Conservation (phyloP, 352 stramenopile genomes). For the Phytophthora chlamydospora region DNA sequence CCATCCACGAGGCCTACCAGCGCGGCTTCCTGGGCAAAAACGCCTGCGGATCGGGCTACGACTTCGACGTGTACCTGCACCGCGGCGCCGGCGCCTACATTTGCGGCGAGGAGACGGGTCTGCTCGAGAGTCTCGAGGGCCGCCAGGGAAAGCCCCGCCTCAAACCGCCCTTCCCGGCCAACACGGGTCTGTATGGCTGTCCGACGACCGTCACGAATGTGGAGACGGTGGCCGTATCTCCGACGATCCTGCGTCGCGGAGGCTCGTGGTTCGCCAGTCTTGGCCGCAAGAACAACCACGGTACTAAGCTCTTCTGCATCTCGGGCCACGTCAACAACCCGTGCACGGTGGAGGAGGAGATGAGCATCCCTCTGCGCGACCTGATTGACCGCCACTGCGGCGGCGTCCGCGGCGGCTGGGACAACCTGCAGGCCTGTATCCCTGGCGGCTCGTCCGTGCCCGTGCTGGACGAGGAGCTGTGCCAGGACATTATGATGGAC, state of each 20-base stretch:
- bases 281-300: slow-evolving; percentile 98
- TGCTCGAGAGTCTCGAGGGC: slow-evolving; percentile 98
- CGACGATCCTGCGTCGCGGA: slow-evolving; percentile 98
- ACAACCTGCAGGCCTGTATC: slow-evolving; percentile 99
- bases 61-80: slow-evolving; percentile 99
- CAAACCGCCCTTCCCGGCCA: slow-evolving; percentile 99
- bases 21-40: slow-evolving; percentile 97
- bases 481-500: slow-evolving; percentile 99
- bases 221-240: slow-evolving; percentile 98
- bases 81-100: slow-evolving; percentile 99
- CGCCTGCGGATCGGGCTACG: slow-evolving; percentile 97
- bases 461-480: slow-evolving; percentile 93
- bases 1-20: slow-evolving; percentile 99
- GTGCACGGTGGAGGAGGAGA: slow-evolving; percentile 98
- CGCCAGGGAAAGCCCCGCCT: slow-evolving; percentile 97
- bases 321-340: slow-evolving; percentile 99
- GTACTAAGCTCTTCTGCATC: slow-evolving; percentile 99
- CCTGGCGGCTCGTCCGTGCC: slow-evolving; percentile 96
- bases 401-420: slow-evolving; percentile 98
- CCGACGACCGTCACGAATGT: slow-evolving; percentile 99
- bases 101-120: slow-evolving; percentile 98
- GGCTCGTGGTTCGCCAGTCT: slow-evolving; percentile 97
- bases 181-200: slow-evolving; percentile 99
- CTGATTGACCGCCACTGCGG: slow-evolving; percentile 99
- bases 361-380: slow-evolving; percentile 98